Conservation (phyloP, 2,329 filamentous ascomycete species). For the Celoporthe dispersa region DNA sequence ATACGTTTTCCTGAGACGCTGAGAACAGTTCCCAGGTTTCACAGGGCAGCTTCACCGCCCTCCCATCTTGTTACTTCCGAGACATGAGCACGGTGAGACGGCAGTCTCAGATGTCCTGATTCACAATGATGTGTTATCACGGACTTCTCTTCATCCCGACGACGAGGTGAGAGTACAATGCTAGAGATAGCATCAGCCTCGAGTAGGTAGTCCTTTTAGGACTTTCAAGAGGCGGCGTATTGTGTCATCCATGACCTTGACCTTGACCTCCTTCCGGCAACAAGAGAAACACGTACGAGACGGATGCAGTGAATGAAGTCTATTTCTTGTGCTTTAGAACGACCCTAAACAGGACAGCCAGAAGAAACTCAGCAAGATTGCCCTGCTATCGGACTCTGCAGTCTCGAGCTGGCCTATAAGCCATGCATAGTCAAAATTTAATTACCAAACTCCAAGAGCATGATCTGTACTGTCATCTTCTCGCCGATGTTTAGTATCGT, state of each 20-base stretch:
- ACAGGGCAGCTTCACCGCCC: background rate
- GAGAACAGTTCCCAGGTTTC: background rate
- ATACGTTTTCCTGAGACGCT: background rate
- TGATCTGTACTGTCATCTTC: background rate
- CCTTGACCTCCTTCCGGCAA: background rate
- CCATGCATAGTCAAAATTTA: background rate
- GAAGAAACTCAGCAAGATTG: background rate
- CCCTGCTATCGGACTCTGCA: background rate
- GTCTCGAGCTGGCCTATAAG: background rate
- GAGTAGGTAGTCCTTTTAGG: background rate
- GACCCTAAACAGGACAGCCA: background rate
- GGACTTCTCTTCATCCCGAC: background rate
- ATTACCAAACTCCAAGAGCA: background rate
- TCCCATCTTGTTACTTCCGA: background rate
- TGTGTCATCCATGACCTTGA: background rate
- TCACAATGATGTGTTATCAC: background rate
- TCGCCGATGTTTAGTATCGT: background rate
- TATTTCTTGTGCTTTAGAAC: background rate
- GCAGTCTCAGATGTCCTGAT: background rate
- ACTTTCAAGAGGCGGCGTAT: background rate
- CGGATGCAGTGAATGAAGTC: background rate
- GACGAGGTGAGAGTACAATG: background rate
- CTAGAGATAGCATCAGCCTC: background rate
- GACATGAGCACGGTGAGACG: background rate
- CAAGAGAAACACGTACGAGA: no score